A percentile compares a stretch with the other conserved stretches of the same genome.
phyloP scores from a whole-genome alignment of 2,329 filamentous ascomycete genomes.

The Aspergillus carbonarius region DNA sequence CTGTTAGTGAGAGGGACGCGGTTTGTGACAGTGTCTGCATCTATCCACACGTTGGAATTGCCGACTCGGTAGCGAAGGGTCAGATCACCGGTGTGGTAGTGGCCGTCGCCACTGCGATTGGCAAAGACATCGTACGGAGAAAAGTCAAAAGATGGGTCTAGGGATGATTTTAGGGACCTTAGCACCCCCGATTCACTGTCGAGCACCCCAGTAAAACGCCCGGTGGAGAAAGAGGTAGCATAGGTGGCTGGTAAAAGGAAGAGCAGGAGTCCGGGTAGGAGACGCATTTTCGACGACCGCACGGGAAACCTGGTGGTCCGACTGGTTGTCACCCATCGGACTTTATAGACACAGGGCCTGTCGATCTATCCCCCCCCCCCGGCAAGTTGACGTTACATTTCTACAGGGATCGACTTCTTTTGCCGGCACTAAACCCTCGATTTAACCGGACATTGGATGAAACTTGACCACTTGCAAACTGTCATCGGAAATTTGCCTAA shows the following conservation, averaged over 20 bases:
- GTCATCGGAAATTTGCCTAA: background rate
- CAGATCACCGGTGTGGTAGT: constrained; percentile 61
- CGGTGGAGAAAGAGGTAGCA: background rate
- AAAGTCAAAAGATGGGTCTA: constrained; percentile 52
- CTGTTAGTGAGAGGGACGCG: background rate
- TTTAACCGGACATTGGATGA: background rate
- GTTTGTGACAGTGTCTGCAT: constrained; percentile 43
- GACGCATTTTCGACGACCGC: background rate
- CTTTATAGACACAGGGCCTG: background rate
- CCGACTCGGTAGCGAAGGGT: constrained; percentile 55
- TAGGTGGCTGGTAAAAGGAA: background rate
- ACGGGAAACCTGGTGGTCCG: background rate
- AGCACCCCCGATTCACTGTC: constrained; percentile 34
- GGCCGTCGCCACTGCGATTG: constrained; percentile 50
- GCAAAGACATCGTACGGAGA: constrained; percentile 54
- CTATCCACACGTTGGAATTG: constrained; percentile 44
- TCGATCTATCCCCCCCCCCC: background rate
- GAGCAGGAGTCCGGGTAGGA: background rate
- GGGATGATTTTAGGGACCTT: constrained; percentile 46
- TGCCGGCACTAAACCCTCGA: background rate
- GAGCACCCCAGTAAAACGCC: background rate
- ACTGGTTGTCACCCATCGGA: background rate
- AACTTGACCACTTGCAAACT: background rate
- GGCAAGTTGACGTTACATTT: background rate
- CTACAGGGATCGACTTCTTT: background rate